Evolutionary conservation across 2,329 filamentous ascomycete species (phyloP).

Genomic region (Sporothrix brasiliensis): DNA sequence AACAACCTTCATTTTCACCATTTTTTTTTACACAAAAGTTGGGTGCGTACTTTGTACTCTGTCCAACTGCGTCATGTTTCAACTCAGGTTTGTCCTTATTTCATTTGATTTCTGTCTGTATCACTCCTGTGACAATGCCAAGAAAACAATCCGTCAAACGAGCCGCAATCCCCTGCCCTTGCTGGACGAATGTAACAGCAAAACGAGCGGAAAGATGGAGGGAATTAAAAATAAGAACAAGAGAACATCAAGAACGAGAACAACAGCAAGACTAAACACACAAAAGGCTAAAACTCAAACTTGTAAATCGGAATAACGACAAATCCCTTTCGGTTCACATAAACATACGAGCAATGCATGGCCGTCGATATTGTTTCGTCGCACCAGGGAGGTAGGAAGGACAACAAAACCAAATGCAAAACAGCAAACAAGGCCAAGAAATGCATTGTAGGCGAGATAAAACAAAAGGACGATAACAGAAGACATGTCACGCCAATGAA

Average conservation of each 20-base stretch:
- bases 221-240: not conserved
- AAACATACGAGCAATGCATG: constrained; percentile 4
- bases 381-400: constrained; percentile 2
- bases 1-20: too few relatives aligned
- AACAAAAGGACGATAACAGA: not conserved
- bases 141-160: not conserved
- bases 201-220: not conserved
- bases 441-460: not conserved
- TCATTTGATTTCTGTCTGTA: constrained; percentile 16
- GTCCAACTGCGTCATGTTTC: not conserved
- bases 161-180: not conserved
- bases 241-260: not conserved
- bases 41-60: too few relatives aligned
- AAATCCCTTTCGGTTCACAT: not conserved
- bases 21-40: too few relatives aligned
- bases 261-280: not conserved
- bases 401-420: constrained; percentile 1
- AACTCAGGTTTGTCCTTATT: not conserved
- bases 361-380: constrained; percentile 16
- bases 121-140: constrained; percentile 25
- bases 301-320: too few relatives aligned
- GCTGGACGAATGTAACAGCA: not conserved
- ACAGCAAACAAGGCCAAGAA: not conserved
- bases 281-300: not conserved
- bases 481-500: not conserved